phyloP scores from a whole-genome alignment of 768 basidiomycete genomes.

The Suillus spraguei region DNA sequence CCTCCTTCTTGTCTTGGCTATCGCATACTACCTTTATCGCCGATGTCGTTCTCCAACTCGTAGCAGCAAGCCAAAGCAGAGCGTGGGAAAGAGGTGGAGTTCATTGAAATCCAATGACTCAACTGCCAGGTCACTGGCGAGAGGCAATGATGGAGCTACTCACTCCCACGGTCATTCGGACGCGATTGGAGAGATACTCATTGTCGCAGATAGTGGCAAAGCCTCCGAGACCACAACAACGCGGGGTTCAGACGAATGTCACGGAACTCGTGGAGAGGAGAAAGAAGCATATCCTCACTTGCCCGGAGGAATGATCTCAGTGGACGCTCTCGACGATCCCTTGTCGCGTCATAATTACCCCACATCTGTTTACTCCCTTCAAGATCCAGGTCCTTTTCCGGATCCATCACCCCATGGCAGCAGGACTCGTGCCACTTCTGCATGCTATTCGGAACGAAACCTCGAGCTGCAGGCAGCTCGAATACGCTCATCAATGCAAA shows the following conservation, averaged over 20 bases:
- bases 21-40: constrained; percentile 32
- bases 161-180: constrained; percentile 26
- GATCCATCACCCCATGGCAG: constrained; percentile 8
- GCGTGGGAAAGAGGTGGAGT: constrained; percentile 25
- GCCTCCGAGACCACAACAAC: constrained; percentile 20
- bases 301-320: constrained; percentile 18
- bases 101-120: constrained; percentile 29
- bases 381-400: constrained; percentile 16
- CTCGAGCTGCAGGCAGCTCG: constrained; percentile 35
- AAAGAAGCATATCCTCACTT: constrained; percentile 23
- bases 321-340: constrained; percentile 24
- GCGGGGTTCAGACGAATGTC: constrained; percentile 27
- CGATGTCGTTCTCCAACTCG: constrained; percentile 23
- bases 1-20: constrained; percentile 34
- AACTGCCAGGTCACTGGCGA: constrained; percentile 13
- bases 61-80: constrained; percentile 24
- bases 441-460: constrained; percentile 18
- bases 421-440: constrained; percentile 16
- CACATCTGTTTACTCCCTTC: constrained; percentile 22
- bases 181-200: constrained; percentile 22
- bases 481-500: constrained; percentile 35
- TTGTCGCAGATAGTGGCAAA: constrained; percentile 16
- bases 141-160: constrained; percentile 3
- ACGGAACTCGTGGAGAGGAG: constrained; percentile 20
- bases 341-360: constrained; percentile 19